phyloP scores from a whole-genome alignment of 495 filamentous ascomycete genomes.

The Lepidopterella palustris region DNA sequence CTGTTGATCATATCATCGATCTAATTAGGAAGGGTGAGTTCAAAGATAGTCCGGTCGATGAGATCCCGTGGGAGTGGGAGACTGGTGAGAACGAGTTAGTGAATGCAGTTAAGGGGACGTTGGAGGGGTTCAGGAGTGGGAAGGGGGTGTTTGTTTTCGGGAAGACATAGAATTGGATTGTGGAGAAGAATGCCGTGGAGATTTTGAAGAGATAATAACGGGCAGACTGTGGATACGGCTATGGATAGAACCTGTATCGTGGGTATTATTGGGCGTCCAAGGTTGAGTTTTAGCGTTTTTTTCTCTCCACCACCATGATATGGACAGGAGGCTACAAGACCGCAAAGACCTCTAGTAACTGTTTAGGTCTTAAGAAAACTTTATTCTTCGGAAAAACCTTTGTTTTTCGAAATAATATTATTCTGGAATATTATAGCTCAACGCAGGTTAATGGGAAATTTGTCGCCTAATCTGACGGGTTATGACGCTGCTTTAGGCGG shows the following conservation, averaged over 20 bases:
- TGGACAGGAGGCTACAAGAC: no score
- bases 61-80: constrained; percentile 73
- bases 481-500: neutral
- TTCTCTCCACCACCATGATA: no score
- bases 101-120: constrained; percentile 25
- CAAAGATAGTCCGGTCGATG: constrained; percentile 69
- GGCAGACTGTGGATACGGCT: no score
- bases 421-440: neutral
- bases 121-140: constrained; percentile 45
- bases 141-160: constrained; percentile 88
- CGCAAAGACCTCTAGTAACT: no score
- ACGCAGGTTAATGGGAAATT: neutral
- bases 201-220: no score
- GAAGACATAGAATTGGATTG: constrained; percentile 35
- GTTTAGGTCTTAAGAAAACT: no score
- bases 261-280: no score
- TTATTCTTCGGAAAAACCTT: no score
- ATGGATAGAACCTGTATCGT: no score
- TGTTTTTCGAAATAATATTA: no score
- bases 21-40: constrained; percentile 69
- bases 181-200: no score
- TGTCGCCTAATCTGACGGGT: neutral
- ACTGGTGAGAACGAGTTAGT: constrained; percentile 52
- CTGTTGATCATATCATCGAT: constrained; percentile 72
- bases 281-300: no score